Base-by-base conservation (phyloP, 108 stramenopile genomes). In the Pseudonitzschia pungens region DNA sequence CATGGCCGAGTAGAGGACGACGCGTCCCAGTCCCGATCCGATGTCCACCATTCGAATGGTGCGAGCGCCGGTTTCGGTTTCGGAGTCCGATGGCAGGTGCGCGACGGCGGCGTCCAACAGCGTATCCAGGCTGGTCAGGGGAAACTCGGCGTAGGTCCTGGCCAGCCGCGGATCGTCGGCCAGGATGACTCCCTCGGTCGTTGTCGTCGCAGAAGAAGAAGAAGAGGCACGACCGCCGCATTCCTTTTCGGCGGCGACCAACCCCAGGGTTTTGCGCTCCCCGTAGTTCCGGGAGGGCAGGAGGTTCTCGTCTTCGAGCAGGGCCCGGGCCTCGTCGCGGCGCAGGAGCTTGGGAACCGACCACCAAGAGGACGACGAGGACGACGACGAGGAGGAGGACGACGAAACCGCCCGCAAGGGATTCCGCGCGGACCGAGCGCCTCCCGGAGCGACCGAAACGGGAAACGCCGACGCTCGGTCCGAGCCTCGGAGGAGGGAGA, bases 111-210 rank as follows among this genome's bases (percentile, higher is more conserved):
- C 62, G 84, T 89, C 87, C 5, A 93, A 42, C 52, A 93, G 71
- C 14, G 63, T 21, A 74, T 93, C 92, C 68, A 86, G 77, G 59
- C 87, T 89, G 40, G 69, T 44, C 41, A 85, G 84, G 26, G 92
- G 92, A 77, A 93, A 93, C 76, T 93, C 92, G 24, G 84, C 89
- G 59, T 93, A 93, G 50, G 92, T 87, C 65, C 77, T 80, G 26
- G 76, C 64, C 51, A 82, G 67, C 1, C 86, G 77, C 8, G 86
- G 86, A 84, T 93, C 92, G 40, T 85, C 55, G 50, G 76, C 76
- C n/a, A 44, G 32, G 28, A 62, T 62, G 20, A 62, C 40, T 40
- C 40, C 36, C 0, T 12, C n/a, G n/a, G 27, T 36, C 32, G 12
- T 59, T 27, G 32, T 55, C 29, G 26, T 22, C n/a, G 56, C 29